Conservation (phyloP, 225 moss, liverwort and hornwort genomes). For the Straminergon stramineum region DNA sequence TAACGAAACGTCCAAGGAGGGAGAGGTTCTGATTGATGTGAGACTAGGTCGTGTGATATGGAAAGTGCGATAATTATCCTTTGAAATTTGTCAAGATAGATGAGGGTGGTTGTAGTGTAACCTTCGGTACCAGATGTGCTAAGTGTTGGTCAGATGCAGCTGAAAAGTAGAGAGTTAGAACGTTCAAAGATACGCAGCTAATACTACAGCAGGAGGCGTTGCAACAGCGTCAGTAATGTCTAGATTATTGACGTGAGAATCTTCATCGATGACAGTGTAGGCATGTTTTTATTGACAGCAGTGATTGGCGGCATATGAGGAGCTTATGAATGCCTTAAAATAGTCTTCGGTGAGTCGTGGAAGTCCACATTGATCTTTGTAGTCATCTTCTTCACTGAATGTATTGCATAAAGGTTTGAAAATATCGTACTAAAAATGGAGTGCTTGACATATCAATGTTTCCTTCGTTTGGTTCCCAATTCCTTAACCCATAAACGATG, state of each 20-base stretch:
- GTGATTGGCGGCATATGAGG: not conserved
- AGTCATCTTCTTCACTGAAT: not conserved
- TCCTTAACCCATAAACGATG: too few species aligned
- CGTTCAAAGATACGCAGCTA: not conserved
- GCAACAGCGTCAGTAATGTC: not conserved
- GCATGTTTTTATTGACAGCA: not conserved
- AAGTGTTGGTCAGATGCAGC: not conserved
- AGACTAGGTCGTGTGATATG: constrained; percentile 78
- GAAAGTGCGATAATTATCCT: constrained; percentile 16
- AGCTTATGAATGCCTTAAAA: not conserved
- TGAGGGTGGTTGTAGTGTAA: not conserved
- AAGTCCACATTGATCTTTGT: not conserved
- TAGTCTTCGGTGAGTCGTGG: not conserved
- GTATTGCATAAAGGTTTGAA: not conserved
- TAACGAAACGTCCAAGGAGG: not conserved
- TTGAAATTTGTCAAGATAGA: not conserved
- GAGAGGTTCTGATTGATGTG: constrained; percentile 60
- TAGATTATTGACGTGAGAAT: not conserved
- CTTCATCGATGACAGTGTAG: not conserved
- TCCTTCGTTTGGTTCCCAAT: not conserved
- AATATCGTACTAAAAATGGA: not conserved
- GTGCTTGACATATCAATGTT: not conserved
- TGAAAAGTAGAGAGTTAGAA: not conserved
- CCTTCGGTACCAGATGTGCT: not conserved
- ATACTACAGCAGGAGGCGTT: not conserved